phyloP scores from a whole-genome alignment of 2,329 filamentous ascomycete species.

The Sphaerulina vaccinii region DNA sequence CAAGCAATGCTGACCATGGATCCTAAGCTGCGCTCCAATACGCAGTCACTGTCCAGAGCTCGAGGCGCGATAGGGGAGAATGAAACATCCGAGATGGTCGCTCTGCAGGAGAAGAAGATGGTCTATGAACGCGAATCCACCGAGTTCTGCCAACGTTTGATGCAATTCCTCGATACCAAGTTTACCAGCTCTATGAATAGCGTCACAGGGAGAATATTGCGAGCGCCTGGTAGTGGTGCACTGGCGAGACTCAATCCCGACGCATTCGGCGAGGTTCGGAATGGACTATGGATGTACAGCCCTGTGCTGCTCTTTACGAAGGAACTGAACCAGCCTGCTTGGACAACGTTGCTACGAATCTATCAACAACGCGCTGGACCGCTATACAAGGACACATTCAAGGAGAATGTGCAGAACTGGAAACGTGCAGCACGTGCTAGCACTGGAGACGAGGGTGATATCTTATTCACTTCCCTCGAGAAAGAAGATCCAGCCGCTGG shows the following conservation, averaged over 20 bases:
- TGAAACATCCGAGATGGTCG: slow-evolving; percentile 79
- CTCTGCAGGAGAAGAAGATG: slow-evolving; percentile 90
- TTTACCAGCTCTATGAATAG: slow-evolving; percentile 70
- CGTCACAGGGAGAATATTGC: slow-evolving; percentile 44
- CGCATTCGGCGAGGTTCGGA: slow-evolving; percentile 70
- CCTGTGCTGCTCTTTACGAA: slow-evolving; percentile 84
- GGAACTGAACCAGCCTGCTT: slow-evolving; percentile 78
- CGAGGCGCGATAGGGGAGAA: slow-evolving; percentile 63
- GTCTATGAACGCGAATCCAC: slow-evolving; percentile 76
- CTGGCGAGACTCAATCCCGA: slow-evolving; percentile 59
- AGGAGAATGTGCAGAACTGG: slow-evolving; percentile 73
- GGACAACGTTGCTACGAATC: slow-evolving; percentile 73
- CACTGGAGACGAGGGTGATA: slow-evolving; percentile 38
- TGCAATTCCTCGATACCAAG: slow-evolving; percentile 76
- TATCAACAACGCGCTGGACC: slow-evolving; percentile 76
- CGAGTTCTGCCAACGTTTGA: slow-evolving; percentile 74
- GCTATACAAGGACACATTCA: slow-evolving; percentile 79
- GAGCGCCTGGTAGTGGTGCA: slow-evolving; percentile 40
- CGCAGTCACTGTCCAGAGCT: slow-evolving; percentile 44
- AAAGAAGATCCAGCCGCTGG: slow-evolving; percentile 64
- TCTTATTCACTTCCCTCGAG: slow-evolving; percentile 87
- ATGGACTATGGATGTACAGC: slow-evolving; percentile 81
- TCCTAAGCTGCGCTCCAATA: slow-evolving; percentile 65
- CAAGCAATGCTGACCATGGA: slow-evolving; percentile 94
- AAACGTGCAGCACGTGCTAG: slow-evolving; percentile 43